Conservation (phyloP, 2,329 filamentous ascomycete genomes). For the Fusarium albosuccineum region DNA sequence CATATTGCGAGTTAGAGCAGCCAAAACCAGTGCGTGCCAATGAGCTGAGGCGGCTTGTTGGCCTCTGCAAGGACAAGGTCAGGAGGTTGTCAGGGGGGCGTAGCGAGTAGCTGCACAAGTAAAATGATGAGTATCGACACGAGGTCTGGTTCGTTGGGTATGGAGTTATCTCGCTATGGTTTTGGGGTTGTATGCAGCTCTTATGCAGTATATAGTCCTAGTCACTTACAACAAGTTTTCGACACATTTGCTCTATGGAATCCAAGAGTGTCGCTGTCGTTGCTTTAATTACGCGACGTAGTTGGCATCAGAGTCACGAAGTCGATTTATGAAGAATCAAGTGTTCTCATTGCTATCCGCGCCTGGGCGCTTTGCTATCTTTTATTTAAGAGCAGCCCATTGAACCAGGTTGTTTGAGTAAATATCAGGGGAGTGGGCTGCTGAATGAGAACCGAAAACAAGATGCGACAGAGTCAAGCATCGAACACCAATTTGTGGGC, state of each 20-base stretch:
- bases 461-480: constrained; percentile 33
- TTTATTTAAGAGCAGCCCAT: constrained; percentile 7
- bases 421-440: background rate
- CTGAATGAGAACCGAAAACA: constrained; percentile 11
- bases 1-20: constrained; percentile 49
- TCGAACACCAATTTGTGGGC: constrained; percentile 14
- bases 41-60: constrained; percentile 49
- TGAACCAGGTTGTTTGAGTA: constrained; percentile 8
- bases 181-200: constrained; percentile 20
- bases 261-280: background rate
- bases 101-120: constrained; percentile 22
- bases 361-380: constrained; percentile 30
- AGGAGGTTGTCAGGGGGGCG: constrained; percentile 38
- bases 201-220: constrained; percentile 28
- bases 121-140: no score
- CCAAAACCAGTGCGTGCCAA: constrained; percentile 48
- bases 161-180: constrained; percentile 18
- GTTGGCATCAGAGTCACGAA: no score
- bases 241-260: background rate
- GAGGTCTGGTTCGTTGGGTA: constrained; percentile 9
- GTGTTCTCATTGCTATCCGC: constrained; percentile 5
- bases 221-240: constrained; percentile 8
- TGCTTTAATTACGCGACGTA: background rate
- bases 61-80: constrained; percentile 46
- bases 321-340: no score